Conservation (phyloP, 768 basidiomycete genomes). For the Boletellus ananiceps region DNA sequence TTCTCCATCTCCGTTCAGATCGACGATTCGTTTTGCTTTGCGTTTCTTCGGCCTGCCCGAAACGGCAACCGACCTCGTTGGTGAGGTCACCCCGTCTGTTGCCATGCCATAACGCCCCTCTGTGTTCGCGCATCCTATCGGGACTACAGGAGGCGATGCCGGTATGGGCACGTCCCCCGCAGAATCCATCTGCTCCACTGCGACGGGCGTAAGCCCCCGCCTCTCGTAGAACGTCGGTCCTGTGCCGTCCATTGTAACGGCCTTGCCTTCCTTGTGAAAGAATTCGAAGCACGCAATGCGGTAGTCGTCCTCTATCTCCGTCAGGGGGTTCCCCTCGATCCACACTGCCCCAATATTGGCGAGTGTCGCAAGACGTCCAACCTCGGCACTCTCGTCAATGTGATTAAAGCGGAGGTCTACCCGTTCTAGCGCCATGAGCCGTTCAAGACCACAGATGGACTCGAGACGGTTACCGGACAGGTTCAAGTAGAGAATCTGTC, state of each 20-base stretch:
- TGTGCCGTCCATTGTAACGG: conserved; percentile 70
- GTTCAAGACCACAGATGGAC: conserved; percentile 92
- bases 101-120: conserved; percentile 13
- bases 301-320: conserved; percentile 64
- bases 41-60: conserved; percentile 47
- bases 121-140: conserved; percentile 41
- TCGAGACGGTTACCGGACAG: conserved; percentile 85
- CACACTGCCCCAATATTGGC: conserved; percentile 79
- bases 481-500: conserved; percentile 73
- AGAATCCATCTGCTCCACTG: conserved; percentile 50
- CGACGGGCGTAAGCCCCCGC: conserved; percentile 46
- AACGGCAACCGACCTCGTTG: conserved; percentile 42
- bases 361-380: conserved; percentile 75
- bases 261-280: conserved; percentile 82
- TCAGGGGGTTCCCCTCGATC: conserved; percentile 81
- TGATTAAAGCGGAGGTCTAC: conserved; percentile 80
- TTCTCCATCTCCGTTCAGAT: conserved; percentile 53
- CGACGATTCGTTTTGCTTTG: conserved; percentile 73
- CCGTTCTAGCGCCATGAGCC: conserved; percentile 77
- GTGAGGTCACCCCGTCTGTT: conserved; percentile 29
- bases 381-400: conserved; percentile 78
- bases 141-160: conserved; percentile 56
- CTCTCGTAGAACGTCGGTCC: conserved; percentile 69
- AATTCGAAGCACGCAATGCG: conserved; percentile 75
- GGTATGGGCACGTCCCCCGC: conserved; percentile 45